These are phyloP conservation scores for Talaromyces islandicus DNA, from an alignment of 2,329 filamentous ascomycete species.

Conservation along the genomic window DNA sequence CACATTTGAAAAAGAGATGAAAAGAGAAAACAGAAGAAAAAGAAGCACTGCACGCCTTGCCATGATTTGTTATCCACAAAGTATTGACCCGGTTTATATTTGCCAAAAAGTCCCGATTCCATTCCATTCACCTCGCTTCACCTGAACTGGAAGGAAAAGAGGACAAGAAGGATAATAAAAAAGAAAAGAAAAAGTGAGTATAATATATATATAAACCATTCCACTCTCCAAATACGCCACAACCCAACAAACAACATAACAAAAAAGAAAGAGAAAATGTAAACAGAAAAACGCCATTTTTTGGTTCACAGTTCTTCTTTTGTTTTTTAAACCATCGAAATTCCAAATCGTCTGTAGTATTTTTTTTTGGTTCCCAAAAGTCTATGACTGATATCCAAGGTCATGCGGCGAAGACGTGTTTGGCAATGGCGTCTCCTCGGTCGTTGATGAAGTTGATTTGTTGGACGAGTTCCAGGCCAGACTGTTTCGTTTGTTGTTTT, in stretches of 20 bases:
- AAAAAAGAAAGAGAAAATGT: neutral
- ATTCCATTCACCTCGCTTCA: neutral
- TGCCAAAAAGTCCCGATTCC: neutral
- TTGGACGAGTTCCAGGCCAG: constrained; percentile 26
- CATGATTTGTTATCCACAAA: neutral
- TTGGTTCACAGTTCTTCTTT: neutral
- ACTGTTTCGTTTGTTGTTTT: constrained; percentile 38
- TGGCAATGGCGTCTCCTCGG: constrained; percentile 13
- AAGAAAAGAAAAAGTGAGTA: too few species aligned
- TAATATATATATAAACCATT: neutral
- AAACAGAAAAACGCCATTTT: neutral
- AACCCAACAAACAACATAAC: neutral
- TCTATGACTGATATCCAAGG: constrained; percentile 1
- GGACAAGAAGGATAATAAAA: neutral
- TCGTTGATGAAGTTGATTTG: constrained; percentile 26
- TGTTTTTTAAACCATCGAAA: neutral
- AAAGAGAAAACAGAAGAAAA: neutral
- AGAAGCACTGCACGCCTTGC: constrained; percentile 1
- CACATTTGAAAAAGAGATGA: neutral
- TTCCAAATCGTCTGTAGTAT: neutral
- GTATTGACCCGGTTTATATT: neutral
- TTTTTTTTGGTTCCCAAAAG: neutral
- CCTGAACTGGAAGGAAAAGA: neutral
- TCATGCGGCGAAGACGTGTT: neutral
- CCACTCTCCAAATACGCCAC: neutral